Percentiles rank a stretch among this genome's conserved stretches.
Conservation (phyloP, 345 rosid species). For the Excoecaria agallocha region DNA sequence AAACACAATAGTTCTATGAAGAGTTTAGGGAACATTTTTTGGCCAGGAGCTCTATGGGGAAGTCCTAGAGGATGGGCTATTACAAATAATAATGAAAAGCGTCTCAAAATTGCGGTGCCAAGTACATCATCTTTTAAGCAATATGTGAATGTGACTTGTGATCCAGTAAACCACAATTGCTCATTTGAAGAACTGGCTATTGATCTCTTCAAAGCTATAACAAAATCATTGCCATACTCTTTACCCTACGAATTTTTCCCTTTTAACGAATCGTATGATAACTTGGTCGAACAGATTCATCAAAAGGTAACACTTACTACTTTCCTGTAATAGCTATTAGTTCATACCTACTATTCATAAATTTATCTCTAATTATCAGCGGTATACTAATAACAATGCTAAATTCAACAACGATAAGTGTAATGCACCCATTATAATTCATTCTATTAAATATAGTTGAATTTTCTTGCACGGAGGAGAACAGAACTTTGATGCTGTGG, state of each 20-base stretch:
- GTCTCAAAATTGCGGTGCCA: too few species aligned
- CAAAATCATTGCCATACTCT: slow-evolving; percentile 14
- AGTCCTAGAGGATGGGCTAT: too few species aligned
- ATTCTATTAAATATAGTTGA: neutral
- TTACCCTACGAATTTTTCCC: slow-evolving; percentile 8
- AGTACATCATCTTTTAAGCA: neutral
- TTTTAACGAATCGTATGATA: slow-evolving; percentile 14
- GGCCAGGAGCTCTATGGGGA: too few species aligned
- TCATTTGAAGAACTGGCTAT: slow-evolving; percentile 20
- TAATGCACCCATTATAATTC: neutral
- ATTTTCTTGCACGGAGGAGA: neutral
- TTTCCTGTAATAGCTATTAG: neutral
- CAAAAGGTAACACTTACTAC: slow-evolving; percentile 8
- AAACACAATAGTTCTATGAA: slow-evolving; percentile 13
- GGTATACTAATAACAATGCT: too few species aligned
- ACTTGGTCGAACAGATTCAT: slow-evolving; percentile 15
- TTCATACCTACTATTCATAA: neutral
- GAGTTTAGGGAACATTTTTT: slow-evolving; percentile 16
- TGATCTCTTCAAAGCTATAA: slow-evolving; percentile 7
- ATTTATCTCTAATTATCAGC: neutral
- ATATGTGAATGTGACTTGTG: slow-evolving; percentile 1
- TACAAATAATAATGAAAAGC: too few species aligned
- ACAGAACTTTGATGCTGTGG: slow-evolving; percentile 24
- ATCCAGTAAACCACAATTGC: neutral
- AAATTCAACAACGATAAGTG: too few species aligned